Evolutionary conservation across 1,284 basidiomycete genomes (phyloP).

Genomic region (Agaricales sp.): DNA sequence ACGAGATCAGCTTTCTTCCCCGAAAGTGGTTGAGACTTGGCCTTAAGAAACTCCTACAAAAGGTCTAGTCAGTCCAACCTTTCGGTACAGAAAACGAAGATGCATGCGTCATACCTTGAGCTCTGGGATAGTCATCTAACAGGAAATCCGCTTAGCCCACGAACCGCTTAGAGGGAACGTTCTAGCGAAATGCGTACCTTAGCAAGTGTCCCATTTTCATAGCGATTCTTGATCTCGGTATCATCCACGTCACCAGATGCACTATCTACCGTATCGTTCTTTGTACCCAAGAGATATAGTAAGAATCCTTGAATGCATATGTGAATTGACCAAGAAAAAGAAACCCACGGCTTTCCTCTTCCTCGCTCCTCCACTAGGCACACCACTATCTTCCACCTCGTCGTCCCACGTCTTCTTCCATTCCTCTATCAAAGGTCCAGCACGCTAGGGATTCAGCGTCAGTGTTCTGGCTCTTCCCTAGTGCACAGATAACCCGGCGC

Average conservation of each 20-base stretch:
- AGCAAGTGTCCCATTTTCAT: conserved; percentile 42
- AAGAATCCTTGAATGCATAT: conserved; percentile 1
- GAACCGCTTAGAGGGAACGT: conserved; percentile 4
- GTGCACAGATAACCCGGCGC: conserved; percentile 12
- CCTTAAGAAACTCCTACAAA: conserved; percentile 58
- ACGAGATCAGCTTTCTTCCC: conserved; percentile 67
- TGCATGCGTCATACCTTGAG: conserved; percentile 61
- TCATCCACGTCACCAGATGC: conserved; percentile 44
- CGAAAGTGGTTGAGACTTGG: conserved; percentile 43
- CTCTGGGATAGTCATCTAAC: conserved; percentile 67
- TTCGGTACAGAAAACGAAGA: background rate
- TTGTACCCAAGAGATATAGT: background rate
- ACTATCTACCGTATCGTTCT: conserved; percentile 1
- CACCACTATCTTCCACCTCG: conserved; percentile 46
- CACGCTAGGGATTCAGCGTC: conserved; percentile 56
- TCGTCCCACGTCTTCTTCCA: conserved; percentile 66
- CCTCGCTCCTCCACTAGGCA: conserved; percentile 25
- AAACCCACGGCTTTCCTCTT: conserved; percentile 62
- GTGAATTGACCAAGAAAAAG: no score
- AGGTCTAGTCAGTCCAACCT: conserved; percentile 1
- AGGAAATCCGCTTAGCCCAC: no score
- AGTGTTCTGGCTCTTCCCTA: background rate
- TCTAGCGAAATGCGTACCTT: conserved; percentile 41
- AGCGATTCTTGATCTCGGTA: conserved; percentile 57
- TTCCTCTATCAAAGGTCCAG: conserved; percentile 60